These are phyloP conservation scores for Ogataea nonfermentans DNA, from an alignment of 805 yeast species.

Conservation along the genomic window DNA sequence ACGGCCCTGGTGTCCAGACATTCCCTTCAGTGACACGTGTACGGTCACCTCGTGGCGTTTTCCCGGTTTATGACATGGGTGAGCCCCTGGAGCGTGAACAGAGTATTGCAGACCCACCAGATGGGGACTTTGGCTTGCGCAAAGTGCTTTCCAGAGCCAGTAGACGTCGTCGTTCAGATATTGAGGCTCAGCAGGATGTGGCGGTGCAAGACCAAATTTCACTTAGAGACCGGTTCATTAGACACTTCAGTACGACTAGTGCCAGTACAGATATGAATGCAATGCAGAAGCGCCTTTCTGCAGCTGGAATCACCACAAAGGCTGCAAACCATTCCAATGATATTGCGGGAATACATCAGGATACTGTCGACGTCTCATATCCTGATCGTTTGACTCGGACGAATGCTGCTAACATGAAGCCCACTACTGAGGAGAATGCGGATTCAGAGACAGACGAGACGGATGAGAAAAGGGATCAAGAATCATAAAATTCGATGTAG, in stretches of 20 bases:
- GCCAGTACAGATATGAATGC: slow-evolving; percentile 32
- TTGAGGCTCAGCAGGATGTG: slow-evolving; percentile 21
- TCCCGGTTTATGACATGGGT: slow-evolving; percentile 81
- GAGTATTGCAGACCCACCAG: slow-evolving; percentile 46
- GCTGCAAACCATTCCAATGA: slow-evolving; percentile 45
- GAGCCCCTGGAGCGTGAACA: slow-evolving; percentile 54
- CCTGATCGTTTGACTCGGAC: background rate
- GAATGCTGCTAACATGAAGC: too few species aligned
- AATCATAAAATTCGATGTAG: too few species aligned
- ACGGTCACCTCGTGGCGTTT: slow-evolving; percentile 72
- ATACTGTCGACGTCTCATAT: slow-evolving; percentile 19
- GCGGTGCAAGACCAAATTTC: slow-evolving; percentile 1
- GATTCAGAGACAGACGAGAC: background rate
- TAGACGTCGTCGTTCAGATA: slow-evolving; percentile 19
- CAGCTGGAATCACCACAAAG: slow-evolving; percentile 39
- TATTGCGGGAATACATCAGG: slow-evolving; percentile 42
- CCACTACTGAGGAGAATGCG: too few species aligned
- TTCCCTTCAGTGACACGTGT: slow-evolving; percentile 11
- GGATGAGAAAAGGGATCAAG: too few species aligned
- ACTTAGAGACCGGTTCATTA: slow-evolving; percentile 18
- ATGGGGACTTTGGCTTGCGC: slow-evolving; percentile 8
- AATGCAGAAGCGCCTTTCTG: slow-evolving; percentile 32
- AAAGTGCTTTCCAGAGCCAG: slow-evolving; percentile 26
- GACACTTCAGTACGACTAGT: slow-evolving; percentile 32
- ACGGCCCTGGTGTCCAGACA: slow-evolving; percentile 6